Percentiles rank a stretch among this genome's conserved stretches.
Evolutionary conservation across 257 asterid genomes (phyloP).

Genomic region (Solanum microdontum): DNA sequence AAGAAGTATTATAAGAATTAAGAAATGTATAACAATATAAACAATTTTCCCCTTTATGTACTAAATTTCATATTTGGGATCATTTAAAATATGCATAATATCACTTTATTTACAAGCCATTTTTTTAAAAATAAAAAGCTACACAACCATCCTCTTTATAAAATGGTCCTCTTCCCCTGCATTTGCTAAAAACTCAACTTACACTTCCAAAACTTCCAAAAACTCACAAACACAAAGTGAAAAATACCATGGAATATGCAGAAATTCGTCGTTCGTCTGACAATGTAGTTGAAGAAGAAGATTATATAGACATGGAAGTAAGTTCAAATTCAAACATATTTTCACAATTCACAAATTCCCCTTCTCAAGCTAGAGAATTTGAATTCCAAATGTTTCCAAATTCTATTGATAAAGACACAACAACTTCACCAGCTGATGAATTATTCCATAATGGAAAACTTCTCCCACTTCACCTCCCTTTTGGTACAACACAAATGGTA

Average conservation of each 20-base stretch:
- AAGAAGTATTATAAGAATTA: neutral
- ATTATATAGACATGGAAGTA: constrained; percentile 70
- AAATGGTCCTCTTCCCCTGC: constrained; percentile 3
- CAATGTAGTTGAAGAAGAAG: constrained; percentile 39
- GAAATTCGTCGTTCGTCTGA: constrained; percentile 13
- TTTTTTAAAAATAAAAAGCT: neutral
- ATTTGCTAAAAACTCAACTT: constrained; percentile 8
- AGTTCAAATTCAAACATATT: constrained; percentile 27
- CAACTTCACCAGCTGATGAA: constrained; percentile 76
- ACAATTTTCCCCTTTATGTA: neutral
- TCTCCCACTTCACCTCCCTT: constrained; percentile 91
- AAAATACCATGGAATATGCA: neutral
- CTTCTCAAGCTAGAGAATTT: constrained; percentile 34
- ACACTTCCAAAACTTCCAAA: neutral
- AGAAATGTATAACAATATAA: neutral
- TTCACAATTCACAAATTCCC: constrained; percentile 13
- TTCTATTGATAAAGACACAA: constrained; percentile 42
- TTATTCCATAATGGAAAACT: constrained; percentile 87
- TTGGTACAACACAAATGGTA: constrained; percentile 66
- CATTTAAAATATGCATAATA: neutral
- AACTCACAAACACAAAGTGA: neutral
- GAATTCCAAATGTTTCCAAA: constrained; percentile 75
- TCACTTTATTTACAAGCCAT: neutral
- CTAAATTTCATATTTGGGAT: neutral
- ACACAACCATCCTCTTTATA: neutral